Percentiles rank a stretch among this genome's conserved stretches.
These are phyloP conservation scores for Oryza nivara DNA, from an alignment of 176 grass and related monocot species.

Conservation along the genomic window DNA sequence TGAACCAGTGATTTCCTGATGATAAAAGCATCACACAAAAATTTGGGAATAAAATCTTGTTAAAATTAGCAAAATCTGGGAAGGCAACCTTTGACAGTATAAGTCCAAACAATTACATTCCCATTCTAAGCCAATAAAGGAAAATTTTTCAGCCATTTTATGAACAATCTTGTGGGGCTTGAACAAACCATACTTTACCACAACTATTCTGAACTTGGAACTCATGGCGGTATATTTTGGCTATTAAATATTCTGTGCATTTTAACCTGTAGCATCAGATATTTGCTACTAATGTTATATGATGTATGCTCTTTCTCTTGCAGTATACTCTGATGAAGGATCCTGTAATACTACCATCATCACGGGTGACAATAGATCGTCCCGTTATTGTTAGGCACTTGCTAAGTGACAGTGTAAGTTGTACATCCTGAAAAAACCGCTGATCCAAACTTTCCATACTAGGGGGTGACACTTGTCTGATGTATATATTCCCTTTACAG, in stretches of 20 bases:
- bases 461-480: slow-evolving; percentile 22
- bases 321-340: slow-evolving; percentile 97
- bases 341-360: slow-evolving; percentile 94
- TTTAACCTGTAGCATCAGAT: slow-evolving; percentile 5
- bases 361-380: slow-evolving; percentile 76
- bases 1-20: too few relatives aligned
- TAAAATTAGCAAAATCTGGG: too few relatives aligned
- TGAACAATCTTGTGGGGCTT: not conserved
- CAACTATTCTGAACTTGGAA: not conserved
- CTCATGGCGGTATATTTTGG: not conserved
- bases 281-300: slow-evolving; percentile 11
- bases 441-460: not conserved
- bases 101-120: not conserved
- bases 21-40: too few relatives aligned
- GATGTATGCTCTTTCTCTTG: slow-evolving; percentile 7
- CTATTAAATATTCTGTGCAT: not conserved
- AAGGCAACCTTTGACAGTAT: too few relatives aligned
- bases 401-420: slow-evolving; percentile 84
- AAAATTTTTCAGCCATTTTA: not conserved
- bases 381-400: slow-evolving; percentile 92
- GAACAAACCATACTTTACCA: not conserved
- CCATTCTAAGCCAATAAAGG: not conserved
- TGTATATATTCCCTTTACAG: slow-evolving; percentile 42
- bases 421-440: not conserved
- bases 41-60: too few relatives aligned